Base-by-base conservation (phyloP, 495 filamentous ascomycete species). In the Hyaloscypha variabilis region DNA sequence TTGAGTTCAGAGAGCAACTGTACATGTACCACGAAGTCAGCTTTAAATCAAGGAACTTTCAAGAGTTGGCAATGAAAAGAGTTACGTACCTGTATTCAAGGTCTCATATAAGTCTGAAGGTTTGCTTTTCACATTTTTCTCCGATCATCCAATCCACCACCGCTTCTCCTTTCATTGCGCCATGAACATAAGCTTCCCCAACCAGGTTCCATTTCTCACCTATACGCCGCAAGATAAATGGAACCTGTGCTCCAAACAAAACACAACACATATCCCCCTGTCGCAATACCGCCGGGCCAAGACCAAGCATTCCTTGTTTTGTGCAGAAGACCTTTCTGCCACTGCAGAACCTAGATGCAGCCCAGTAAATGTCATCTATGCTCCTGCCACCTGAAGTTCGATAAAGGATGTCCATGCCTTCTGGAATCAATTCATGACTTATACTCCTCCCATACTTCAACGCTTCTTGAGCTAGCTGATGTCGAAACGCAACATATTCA, bases 321-420 rank as follows among this genome's bases (percentile, higher is more conserved):
- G 51, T 54, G 17, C 23, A 54, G 14, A 54, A 54, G 8, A 54
- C 23, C 17, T 54, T 54, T 24, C 57, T 59, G 30, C 57, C 57
- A 25, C 5, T 39, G 24, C 29, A 59, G 24, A 59, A 59, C 34
- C 57, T 59, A 19, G 57, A 59, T 30, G 57, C 28, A 39, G 30
- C 57, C 57, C 57, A 59, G n/a, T 59, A 59, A 8, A 59, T 59
- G 1, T 59, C 57, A 59, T 59, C 57, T 4, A 59, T 14, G 29
- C 14, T 59, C 30, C 30, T 31, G 11, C 31, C n/a, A 13, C 26
- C 14, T 23, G 31, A 14, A 31, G 4, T 25, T 1, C 21, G 26
- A 24, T 59, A 19, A 42, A 59, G 57, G 0, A 23, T 14, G 8
- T 36, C 30, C 6, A 42, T 59, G 29, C 57, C 30, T 46, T 59